Evolutionary conservation across 108 stramenopile species (phyloP), one percentile per base, ranked within the genome.

Genomic region (Nannochloropsis oceanica): DNA sequence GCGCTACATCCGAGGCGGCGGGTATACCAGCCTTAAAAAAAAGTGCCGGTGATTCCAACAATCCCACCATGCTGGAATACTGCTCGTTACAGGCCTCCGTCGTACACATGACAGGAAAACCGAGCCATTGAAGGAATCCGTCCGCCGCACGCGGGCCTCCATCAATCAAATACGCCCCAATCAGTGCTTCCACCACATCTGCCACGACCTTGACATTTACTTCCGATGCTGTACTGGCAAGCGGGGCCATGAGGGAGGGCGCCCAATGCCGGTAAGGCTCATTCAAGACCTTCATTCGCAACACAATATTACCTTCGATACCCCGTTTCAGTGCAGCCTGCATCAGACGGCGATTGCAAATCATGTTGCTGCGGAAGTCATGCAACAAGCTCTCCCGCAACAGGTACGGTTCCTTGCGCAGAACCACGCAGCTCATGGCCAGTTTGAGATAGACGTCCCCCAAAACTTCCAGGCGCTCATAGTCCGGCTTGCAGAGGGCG

Each of bases 111-210:
- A 73, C 59, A 7, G 59, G 59, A 18, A 73, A n/a, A 9, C 59
- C 59, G 5, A 73, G 59, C 59, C 59, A 73, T n/a, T n/a, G 59
- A n/a, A 73, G 59, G 59, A 73, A 73, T 8, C 22, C 59, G n/a
- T 73, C 59, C 81, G 44, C 81, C 24, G 42, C 81, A 18, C 44
- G 81, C 22, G 42, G 42, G 18, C 43, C 44, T 8, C 42, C 42
- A 24, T 44, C 81, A 82, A 73, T 18, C 18, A 73, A n/a, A 73
- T 73, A 73, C 7, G 59, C 59, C 85, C 88, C 88, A 12, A 89
- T 85, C 24, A 89, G 87, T 11, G 88, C 87, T 26, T 89, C 88
- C 24, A 89, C 87, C 7, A 88, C 88, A 25, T 89, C 88, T 8
- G 88, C 88, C 13, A 89, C 88, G n/a, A 85, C 87, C 43, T 89